Percentiles rank a stretch among this genome's conserved stretches.
Evolutionary conservation across 208 protist species (phyloP).

Genomic region (Leptomonas seymouri): DNA sequence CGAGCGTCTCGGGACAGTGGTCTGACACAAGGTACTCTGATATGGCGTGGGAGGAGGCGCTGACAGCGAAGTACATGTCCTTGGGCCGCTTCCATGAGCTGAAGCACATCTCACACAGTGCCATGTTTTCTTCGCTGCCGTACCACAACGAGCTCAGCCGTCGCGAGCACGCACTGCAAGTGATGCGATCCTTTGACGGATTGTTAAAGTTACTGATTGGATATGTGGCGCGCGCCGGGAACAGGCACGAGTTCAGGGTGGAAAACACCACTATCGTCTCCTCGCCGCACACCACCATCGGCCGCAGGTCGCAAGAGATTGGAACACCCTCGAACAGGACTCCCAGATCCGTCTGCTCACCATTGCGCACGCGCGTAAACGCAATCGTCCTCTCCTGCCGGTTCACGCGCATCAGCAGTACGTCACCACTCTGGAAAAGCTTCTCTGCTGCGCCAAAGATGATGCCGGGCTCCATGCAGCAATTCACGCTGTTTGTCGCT

Average conservation of each 20-base stretch:
- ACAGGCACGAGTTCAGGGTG: constrained; percentile 62
- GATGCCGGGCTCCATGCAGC: constrained; percentile 80
- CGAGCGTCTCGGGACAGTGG: constrained; percentile 52
- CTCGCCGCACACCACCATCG: constrained; percentile 66
- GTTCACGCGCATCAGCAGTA: constrained; percentile 72
- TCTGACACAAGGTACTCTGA: constrained; percentile 74
- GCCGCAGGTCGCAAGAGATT: constrained; percentile 44
- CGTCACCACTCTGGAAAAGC: constrained; percentile 73
- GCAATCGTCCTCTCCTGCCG: constrained; percentile 60
- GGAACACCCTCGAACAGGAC: constrained; percentile 82
- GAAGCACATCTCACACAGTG: constrained; percentile 82
- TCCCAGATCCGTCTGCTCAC: constrained; percentile 70
- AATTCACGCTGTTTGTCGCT: constrained; percentile 84
- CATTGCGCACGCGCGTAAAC: constrained; percentile 72
- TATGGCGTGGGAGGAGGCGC: constrained; percentile 20
- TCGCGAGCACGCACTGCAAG: constrained; percentile 28
- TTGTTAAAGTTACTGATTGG: constrained; percentile 56
- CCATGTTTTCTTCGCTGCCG: constrained; percentile 59
- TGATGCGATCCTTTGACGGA: constrained; percentile 27
- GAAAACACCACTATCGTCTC: constrained; percentile 86
- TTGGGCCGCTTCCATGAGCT: constrained; percentile 78
- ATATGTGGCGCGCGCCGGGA: constrained; percentile 76
- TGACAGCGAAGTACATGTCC: constrained; percentile 63
- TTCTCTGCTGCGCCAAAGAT: constrained; percentile 70
- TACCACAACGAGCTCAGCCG: constrained; percentile 61